Base-by-base conservation (phyloP, 2,329 filamentous ascomycete genomes). In the Phoma sp. region DNA sequence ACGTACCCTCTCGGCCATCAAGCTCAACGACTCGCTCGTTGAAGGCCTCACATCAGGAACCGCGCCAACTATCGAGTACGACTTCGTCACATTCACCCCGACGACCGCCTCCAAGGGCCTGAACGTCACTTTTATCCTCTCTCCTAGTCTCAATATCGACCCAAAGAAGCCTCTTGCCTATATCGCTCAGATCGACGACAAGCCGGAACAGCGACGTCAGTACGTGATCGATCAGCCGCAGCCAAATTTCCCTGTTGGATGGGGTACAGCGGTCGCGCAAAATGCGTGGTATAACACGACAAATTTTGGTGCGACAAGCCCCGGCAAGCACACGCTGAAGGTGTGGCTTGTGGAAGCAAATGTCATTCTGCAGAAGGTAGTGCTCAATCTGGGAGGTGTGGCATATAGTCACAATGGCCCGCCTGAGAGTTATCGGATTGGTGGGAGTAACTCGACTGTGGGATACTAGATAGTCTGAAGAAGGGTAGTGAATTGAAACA, bases 91-190 rank as follows among this genome's bases (percentile, higher is more conserved):
- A 25, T 75, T 75, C 55, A 72, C 72, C 1, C 58, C 68, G 6
- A 72, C 70, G 0, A 66, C 71, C 2, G 31, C 61, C 6, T 55
- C 67, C 7, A 76, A 73, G 25, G 60, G 66, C 2, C 64, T 74
- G 12, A 75, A 75, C 41, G 53, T 79, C 1, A 77, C 76, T 1
- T 65, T 80, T 21, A 76, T 77, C 31, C 74, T 81, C 19, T 75
- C 74, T 1, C 73, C 76, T 3, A 74, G 78, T 0, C 75, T 84
- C 4, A 84, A 85, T 61, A 78, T 80, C 6, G 78, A 83, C 51
- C 82, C 83, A 0, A 71, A 74, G 21, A 73, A 76, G 1, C 78
- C 76, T 2, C 80, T 86, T 67, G 75, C 75, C 5, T 85, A 82
- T 58, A 79, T 82, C 4, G 70, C 84, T 2, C 76, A 78, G 6